These are phyloP conservation scores for Cytauxzoon felis DNA, from an alignment of 169 alveolate genomes.

Conservation along the genomic window DNA sequence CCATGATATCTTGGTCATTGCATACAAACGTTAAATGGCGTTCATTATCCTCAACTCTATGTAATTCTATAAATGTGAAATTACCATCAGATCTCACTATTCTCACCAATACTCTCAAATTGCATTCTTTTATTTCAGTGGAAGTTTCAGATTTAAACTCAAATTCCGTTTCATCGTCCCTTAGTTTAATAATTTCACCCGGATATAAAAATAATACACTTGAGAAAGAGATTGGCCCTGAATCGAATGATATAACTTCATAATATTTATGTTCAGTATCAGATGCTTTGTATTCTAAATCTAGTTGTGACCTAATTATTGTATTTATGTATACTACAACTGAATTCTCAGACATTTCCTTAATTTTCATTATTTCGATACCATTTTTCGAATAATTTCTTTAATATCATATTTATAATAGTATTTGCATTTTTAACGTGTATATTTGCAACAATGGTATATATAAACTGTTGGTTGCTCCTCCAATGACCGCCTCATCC, in stretches of 20 bases:
- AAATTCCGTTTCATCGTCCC: not conserved
- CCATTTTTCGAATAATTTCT: no score
- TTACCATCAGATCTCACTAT: conserved; percentile 21
- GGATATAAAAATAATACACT: conserved; percentile 23
- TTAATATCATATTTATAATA: no score
- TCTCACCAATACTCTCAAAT: conserved; percentile 40
- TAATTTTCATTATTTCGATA: no score
- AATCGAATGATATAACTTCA: conserved; percentile 25
- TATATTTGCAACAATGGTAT: not conserved
- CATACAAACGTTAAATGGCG: no score
- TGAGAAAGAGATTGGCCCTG: conserved; percentile 29
- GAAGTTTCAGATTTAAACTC: conserved; percentile 12
- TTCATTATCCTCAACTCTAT: no score
- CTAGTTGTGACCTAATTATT: conserved; percentile 23
- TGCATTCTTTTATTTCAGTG: not conserved
- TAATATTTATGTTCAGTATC: no score
- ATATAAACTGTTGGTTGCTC: not conserved
- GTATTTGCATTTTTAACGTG: not conserved
- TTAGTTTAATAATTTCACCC: conserved; percentile 9
- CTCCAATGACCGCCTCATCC: no score
- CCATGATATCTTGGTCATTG: no score
- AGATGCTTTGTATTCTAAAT: not conserved
- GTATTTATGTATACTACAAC: conserved; percentile 7
- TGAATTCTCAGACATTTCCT: not conserved
- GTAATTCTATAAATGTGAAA: no score